A percentile compares a stretch with the other conserved stretches of the same genome.
These are phyloP conservation scores for Geranomyces michiganensis DNA, from an alignment of 192 early-diverging fungal genomes.

Conservation along the genomic window DNA sequence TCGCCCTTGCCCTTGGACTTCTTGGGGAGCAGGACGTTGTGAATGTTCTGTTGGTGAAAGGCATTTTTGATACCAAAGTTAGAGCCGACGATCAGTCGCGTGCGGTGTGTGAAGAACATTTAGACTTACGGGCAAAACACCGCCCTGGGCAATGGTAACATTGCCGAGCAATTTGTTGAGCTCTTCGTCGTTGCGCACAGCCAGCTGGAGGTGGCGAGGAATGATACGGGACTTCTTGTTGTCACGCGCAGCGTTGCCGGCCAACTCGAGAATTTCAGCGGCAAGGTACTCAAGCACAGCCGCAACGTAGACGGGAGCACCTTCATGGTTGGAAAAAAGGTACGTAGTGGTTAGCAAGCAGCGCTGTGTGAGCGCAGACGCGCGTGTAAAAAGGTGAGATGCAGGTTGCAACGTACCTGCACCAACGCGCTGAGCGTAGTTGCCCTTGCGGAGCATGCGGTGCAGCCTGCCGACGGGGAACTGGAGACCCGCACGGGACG, in stretches of 20 bases:
- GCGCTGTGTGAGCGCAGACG: slow-evolving; percentile 21
- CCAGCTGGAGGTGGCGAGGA: slow-evolving; percentile 85
- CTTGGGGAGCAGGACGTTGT: slow-evolving; percentile 32
- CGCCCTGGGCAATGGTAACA: slow-evolving; percentile 85
- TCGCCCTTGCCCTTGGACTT: slow-evolving; percentile 6
- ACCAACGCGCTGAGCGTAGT: slow-evolving; percentile 63
- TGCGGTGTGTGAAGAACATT: background rate
- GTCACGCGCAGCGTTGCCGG: slow-evolving; percentile 88
- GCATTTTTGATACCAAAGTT: too few species aligned
- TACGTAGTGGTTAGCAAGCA: too few species aligned
- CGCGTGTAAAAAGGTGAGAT: too few species aligned
- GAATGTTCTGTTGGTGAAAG: slow-evolving; percentile 27
- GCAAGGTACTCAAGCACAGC: slow-evolving; percentile 91
- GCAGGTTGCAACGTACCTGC: slow-evolving; percentile 56
- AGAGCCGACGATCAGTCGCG: too few species aligned
- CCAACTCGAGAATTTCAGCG: slow-evolving; percentile 91
- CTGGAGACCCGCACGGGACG: slow-evolving; percentile 49
- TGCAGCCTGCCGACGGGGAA: slow-evolving; percentile 83
- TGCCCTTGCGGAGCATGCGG: slow-evolving; percentile 47
- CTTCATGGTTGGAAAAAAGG: too few species aligned
- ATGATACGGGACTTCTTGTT: slow-evolving; percentile 81
- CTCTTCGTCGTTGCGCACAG: slow-evolving; percentile 90
- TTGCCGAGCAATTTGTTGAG: slow-evolving; percentile 77
- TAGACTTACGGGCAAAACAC: slow-evolving; percentile 32
- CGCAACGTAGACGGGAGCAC: slow-evolving; percentile 84